Percentiles rank a stretch among this genome's conserved stretches.
phyloP scores from a whole-genome alignment of 148 eudicot species.

The Nyssa sinensis region DNA sequence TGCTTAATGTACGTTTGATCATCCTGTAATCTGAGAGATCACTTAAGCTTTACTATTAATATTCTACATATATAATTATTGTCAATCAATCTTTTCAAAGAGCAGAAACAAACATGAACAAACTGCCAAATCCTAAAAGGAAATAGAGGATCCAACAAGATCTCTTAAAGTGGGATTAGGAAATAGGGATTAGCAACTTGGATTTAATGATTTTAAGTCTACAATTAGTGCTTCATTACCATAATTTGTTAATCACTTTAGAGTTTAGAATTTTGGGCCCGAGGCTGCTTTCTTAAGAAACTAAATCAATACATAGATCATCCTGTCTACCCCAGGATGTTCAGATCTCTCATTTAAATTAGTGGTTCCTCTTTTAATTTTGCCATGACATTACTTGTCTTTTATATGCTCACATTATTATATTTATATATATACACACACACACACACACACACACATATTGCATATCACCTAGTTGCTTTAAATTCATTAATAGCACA shows the following conservation, averaged over 20 bases:
- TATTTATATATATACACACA: no score
- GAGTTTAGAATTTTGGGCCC: not conserved
- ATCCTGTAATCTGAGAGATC: not conserved
- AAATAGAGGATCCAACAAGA: not conserved
- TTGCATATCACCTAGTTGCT: not conserved
- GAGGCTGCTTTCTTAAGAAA: not conserved
- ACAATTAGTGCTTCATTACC: not conserved
- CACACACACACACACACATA: no score
- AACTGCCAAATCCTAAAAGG: not conserved
- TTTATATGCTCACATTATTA: no score
- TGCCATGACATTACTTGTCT: not conserved
- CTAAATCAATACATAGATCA: not conserved
- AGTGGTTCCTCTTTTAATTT: not conserved
- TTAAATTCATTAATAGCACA: not conserved
- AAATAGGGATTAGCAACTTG: not conserved
- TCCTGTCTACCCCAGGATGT: no score
- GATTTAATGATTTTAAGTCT: not conserved
- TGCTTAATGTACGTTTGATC: not conserved
- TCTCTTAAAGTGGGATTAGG: not conserved
- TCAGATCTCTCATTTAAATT: not conserved
- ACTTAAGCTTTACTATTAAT: not conserved
- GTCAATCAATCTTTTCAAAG: not conserved
- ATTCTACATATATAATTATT: not conserved
- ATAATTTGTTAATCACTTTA: not conserved
- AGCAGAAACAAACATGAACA: not conserved